Conservation (phyloP, 768 basidiomycete species). For the Xerocomellus chrysenteron region DNA sequence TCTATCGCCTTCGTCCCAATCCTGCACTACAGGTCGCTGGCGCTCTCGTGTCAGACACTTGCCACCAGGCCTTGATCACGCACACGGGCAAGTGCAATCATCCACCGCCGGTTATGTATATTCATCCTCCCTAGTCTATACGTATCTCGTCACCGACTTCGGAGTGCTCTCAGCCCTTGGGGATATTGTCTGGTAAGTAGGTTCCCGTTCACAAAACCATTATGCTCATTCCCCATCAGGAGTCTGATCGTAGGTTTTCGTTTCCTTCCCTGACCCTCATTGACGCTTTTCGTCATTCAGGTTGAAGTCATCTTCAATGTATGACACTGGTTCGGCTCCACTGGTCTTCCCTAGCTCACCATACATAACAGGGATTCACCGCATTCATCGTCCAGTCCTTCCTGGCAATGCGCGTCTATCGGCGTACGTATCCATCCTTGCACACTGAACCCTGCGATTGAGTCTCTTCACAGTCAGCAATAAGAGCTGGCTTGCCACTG, state of each 20-base stretch:
- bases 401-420: constrained; percentile 53
- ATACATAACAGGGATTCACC: constrained; percentile 38
- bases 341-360: background rate
- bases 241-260: constrained; percentile 25
- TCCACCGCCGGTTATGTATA: background rate
- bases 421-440: constrained; percentile 32
- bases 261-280: background rate
- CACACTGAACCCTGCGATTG: background rate
- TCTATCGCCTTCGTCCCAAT: background rate
- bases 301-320: constrained; percentile 57
- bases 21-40: constrained; percentile 42
- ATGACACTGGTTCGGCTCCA: background rate
- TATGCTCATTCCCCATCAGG: constrained; percentile 14
- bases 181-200: constrained; percentile 45
- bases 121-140: constrained; percentile 40
- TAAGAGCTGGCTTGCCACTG: constrained; percentile 42
- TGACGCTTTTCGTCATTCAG: constrained; percentile 26
- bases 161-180: constrained; percentile 28
- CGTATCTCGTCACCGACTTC: constrained; percentile 46
- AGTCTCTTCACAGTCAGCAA: constrained; percentile 46
- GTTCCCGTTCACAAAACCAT: background rate
- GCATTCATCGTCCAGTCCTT: constrained; percentile 60
- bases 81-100: constrained; percentile 43
- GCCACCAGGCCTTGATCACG: constrained; percentile 57
- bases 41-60: constrained; percentile 53